phyloP scores from a whole-genome alignment of 257 asterid genomes.

The Ilex aquifolium region DNA sequence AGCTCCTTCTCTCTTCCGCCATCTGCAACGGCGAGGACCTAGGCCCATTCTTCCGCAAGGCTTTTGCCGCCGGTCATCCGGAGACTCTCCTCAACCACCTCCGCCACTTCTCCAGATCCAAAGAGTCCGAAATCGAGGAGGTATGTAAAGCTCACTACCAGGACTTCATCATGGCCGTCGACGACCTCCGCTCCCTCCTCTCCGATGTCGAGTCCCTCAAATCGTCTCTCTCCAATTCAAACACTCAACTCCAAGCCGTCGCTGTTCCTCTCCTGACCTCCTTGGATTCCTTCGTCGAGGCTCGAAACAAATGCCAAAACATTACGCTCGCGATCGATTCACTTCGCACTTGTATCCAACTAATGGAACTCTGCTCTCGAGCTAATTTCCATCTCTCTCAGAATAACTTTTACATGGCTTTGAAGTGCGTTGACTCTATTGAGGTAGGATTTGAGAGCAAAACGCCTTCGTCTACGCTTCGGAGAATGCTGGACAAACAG shows the following conservation, averaged over 20 bases:
- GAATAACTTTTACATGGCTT: constrained; percentile 77
- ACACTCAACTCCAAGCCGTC: constrained; percentile 72
- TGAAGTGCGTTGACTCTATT: constrained; percentile 77
- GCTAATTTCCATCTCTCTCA: constrained; percentile 53
- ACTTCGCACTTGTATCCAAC: constrained; percentile 49
- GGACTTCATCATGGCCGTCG: constrained; percentile 93
- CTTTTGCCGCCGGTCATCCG: constrained; percentile 81
- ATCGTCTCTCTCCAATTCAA: constrained; percentile 64
- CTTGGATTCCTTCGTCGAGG: constrained; percentile 71
- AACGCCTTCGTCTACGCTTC: constrained; percentile 61
- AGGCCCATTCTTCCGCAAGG: constrained; percentile 81
- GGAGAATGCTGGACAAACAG: constrained; percentile 88
- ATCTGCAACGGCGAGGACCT: constrained; percentile 92
- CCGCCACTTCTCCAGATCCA: constrained; percentile 70
- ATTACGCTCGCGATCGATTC: constrained; percentile 63
- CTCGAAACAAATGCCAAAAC: constrained; percentile 60
- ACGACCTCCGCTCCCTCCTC: constrained; percentile 90
- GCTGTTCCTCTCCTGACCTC: constrained; percentile 73
- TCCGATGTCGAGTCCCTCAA: constrained; percentile 93
- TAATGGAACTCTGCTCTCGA: constrained; percentile 72
- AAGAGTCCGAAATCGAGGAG: constrained; percentile 91
- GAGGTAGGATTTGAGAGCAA: constrained; percentile 47
- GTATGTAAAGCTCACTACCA: constrained; percentile 94
- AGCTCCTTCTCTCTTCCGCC: constrained; percentile 73
- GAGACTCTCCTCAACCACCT: constrained; percentile 77